These are phyloP conservation scores for Penicillium decumbens DNA, from an alignment of 2,329 filamentous ascomycete genomes.

Conservation along the genomic window DNA sequence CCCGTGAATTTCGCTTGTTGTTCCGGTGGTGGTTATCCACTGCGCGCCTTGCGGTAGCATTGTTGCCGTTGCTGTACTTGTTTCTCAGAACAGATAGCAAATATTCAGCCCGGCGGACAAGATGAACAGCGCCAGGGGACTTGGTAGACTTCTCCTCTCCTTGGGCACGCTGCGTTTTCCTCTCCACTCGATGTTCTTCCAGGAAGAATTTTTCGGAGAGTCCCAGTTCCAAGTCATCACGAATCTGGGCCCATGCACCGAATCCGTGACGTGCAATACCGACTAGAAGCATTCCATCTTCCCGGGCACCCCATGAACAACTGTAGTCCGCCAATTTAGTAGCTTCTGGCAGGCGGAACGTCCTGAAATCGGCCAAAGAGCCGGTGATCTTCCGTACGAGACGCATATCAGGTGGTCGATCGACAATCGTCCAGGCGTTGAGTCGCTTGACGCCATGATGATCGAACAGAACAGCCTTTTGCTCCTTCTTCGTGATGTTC, in stretches of 20 bases:
- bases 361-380: constrained; percentile 61
- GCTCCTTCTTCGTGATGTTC: constrained; percentile 88
- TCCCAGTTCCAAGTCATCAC: constrained; percentile 81
- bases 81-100: constrained; percentile 91
- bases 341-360: constrained; percentile 83
- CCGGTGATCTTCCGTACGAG: constrained; percentile 73
- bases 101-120: constrained; percentile 92
- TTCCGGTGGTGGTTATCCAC: constrained; percentile 93
- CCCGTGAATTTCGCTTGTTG: constrained; percentile 65
- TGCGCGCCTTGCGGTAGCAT: constrained; percentile 65
- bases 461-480: constrained; percentile 93
- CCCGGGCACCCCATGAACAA: constrained; percentile 84
- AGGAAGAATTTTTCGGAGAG: constrained; percentile 90
- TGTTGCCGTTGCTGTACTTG: constrained; percentile 64
- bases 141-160: constrained; percentile 57
- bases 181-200: constrained; percentile 96
- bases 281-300: constrained; percentile 95
- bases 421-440: constrained; percentile 91
- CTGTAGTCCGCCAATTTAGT: constrained; percentile 89
- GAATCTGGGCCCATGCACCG: constrained; percentile 90
- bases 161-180: constrained; percentile 81
- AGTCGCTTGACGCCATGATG: constrained; percentile 89
- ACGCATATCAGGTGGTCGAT: constrained; percentile 82
- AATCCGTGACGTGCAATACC: constrained; percentile 92
- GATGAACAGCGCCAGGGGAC: constrained; percentile 92